These are phyloP conservation scores for Myriosclerotinia duriaeana DNA, from an alignment of 2,329 filamentous ascomycete genomes.

Conservation along the genomic window DNA sequence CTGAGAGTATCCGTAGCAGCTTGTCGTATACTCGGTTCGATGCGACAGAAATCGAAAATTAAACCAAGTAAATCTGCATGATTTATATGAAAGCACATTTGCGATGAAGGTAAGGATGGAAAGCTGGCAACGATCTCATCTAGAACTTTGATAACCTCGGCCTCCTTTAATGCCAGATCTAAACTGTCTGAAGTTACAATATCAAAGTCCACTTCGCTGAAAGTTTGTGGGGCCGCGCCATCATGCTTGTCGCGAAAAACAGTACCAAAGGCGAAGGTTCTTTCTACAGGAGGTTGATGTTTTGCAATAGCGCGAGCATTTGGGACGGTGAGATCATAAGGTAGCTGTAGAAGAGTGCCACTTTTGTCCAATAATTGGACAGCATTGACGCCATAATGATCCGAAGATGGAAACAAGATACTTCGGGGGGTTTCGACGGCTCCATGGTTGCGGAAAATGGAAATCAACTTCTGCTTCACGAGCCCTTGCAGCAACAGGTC, in stretches of 20 bases:
- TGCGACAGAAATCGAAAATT: slow-evolving; percentile 87
- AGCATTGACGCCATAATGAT: slow-evolving; percentile 71
- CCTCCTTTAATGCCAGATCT: slow-evolving; percentile 85
- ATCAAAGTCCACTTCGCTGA: slow-evolving; percentile 93
- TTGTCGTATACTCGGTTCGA: slow-evolving; percentile 66
- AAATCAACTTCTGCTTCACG: slow-evolving; percentile 70
- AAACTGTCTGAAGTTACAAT: slow-evolving; percentile 81
- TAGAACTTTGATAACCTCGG: slow-evolving; percentile 88
- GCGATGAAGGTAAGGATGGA: slow-evolving; percentile 66
- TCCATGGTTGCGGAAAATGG: slow-evolving; percentile 85
- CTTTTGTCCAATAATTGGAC: slow-evolving; percentile 79
- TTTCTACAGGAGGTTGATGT: slow-evolving; percentile 64
- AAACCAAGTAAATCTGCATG: slow-evolving; percentile 83
- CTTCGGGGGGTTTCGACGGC: slow-evolving; percentile 78
- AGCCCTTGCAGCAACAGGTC: slow-evolving; percentile 70
- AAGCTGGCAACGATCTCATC: slow-evolving; percentile 86
- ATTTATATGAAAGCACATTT: slow-evolving; percentile 87
- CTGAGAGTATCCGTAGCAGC: slow-evolving; percentile 80
- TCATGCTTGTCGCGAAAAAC: slow-evolving; percentile 79
- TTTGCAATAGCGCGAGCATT: slow-evolving; percentile 82
- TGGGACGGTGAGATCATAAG: slow-evolving; percentile 87
- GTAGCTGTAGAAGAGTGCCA: slow-evolving; percentile 89
- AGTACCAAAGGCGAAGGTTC: slow-evolving; percentile 82
- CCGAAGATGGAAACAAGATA: slow-evolving; percentile 76
- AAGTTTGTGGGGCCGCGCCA: slow-evolving; percentile 77